A percentile compares a stretch with the other conserved stretches of the same genome.
Conservation (phyloP, 495 filamentous ascomycete genomes). For the Podospora sp. region DNA sequence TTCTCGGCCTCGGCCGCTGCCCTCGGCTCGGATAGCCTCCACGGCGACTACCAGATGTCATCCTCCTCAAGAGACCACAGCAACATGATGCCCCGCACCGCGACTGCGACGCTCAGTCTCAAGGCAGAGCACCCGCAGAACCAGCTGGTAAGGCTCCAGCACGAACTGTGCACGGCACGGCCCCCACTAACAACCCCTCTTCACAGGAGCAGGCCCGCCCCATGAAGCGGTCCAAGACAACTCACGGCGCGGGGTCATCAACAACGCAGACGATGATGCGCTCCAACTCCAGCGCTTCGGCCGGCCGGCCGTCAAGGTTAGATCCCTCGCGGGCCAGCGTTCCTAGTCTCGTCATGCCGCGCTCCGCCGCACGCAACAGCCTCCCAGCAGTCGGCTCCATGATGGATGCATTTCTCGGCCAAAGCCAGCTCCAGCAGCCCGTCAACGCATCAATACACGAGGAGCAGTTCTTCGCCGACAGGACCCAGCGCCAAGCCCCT, state of each 20-base stretch:
- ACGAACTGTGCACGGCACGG: not conserved
- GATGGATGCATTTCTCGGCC: constrained; percentile 21
- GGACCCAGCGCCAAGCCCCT: constrained; percentile 5
- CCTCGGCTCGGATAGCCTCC: constrained; percentile 28
- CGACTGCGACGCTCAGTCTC: constrained; percentile 12
- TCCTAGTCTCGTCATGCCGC: constrained; percentile 17
- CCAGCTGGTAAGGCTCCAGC: constrained; percentile 27
- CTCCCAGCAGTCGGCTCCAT: constrained; percentile 1
- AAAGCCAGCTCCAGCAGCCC: constrained; percentile 25
- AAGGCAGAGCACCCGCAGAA: constrained; percentile 13
- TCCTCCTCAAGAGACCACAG: constrained; percentile 27
- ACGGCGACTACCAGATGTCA: constrained; percentile 37
- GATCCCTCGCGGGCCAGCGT: constrained; percentile 21
- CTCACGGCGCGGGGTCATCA: constrained; percentile 26
- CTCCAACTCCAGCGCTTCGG: constrained; percentile 31
- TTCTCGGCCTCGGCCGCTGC: too few species aligned
- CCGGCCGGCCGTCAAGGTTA: not conserved
- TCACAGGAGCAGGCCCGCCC: constrained; percentile 31
- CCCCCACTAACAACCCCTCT: constrained; percentile 17
- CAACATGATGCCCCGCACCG: constrained; percentile 39
- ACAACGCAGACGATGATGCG: constrained; percentile 32
- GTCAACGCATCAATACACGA: constrained; percentile 22
- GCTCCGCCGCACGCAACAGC: constrained; percentile 11
- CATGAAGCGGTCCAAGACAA: constrained; percentile 41
- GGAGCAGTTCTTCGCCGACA: constrained; percentile 9